These are phyloP conservation scores for Cadophora gregata DNA, from an alignment of 2,329 filamentous ascomycete species.

Conservation along the genomic window DNA sequence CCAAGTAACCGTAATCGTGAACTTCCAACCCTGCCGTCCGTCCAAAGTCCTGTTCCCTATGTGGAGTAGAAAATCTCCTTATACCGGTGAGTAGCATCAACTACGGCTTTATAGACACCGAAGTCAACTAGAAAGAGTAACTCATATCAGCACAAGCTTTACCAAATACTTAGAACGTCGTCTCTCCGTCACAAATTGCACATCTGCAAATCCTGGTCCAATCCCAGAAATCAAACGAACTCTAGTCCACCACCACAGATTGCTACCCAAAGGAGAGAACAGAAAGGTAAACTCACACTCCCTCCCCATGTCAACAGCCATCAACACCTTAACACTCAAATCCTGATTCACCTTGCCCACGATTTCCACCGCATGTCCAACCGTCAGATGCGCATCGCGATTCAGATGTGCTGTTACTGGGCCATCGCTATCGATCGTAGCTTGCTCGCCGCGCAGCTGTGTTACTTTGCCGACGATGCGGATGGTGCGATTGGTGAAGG, in stretches of 20 bases:
- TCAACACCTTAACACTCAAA: conserved; percentile 72
- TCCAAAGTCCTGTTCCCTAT: background rate
- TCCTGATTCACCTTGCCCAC: conserved; percentile 82
- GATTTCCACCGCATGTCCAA: conserved; percentile 75
- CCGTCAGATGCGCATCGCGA: conserved; percentile 71
- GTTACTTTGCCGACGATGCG: conserved; percentile 86
- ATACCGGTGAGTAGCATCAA: conserved; percentile 83
- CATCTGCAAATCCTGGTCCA: background rate
- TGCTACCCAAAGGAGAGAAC: conserved; percentile 21
- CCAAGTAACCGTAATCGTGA: too few relatives aligned
- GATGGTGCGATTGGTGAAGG: conserved; percentile 76
- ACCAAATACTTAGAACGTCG: background rate
- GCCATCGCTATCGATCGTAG: conserved; percentile 81
- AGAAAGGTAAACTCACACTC: conserved; percentile 64
- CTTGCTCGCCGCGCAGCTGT: conserved; percentile 80
- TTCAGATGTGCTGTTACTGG: conserved; percentile 77
- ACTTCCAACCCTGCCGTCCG: too few relatives aligned
- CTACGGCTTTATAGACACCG: conserved; percentile 75
- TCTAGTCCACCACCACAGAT: too few relatives aligned
- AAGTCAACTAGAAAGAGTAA: conserved; percentile 64
- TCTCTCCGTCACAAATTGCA: background rate
- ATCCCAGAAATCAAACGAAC: too few relatives aligned
- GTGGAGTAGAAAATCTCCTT: conserved; percentile 75
- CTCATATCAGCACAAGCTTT: background rate
- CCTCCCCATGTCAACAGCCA: conserved; percentile 71